Percentiles rank a stretch among this genome's conserved stretches.
Evolutionary conservation across 2,329 filamentous ascomycete genomes (phyloP).

Genomic region (Exutisphaerella laricina): DNA sequence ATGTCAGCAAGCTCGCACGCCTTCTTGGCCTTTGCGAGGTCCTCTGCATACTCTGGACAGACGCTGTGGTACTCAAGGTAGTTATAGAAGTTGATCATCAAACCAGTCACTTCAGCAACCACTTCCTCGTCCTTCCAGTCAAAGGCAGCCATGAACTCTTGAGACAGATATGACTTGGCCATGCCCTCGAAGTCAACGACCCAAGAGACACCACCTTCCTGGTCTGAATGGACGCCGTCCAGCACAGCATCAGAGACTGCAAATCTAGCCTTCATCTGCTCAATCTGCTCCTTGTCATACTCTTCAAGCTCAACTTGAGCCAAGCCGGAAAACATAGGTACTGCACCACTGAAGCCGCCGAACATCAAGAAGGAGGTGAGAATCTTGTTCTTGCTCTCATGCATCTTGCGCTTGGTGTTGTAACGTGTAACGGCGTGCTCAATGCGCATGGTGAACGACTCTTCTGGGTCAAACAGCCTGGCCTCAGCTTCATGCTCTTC

Average conservation of each 20-base stretch:
- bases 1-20: constrained; percentile 61
- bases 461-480: constrained; percentile 58
- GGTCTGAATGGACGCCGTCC: constrained; percentile 42
- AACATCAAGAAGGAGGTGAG: constrained; percentile 78
- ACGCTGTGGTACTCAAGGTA: constrained; percentile 82
- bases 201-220: constrained; percentile 49
- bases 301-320: constrained; percentile 24
- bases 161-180: constrained; percentile 64
- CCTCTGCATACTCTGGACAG: constrained; percentile 69
- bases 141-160: constrained; percentile 38
- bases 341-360: constrained; percentile 66
- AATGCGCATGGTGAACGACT: constrained; percentile 59
- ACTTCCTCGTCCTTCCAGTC: constrained; percentile 49
- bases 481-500: constrained; percentile 61
- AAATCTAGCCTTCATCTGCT: constrained; percentile 47
- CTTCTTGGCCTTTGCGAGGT: constrained; percentile 60
- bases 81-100: constrained; percentile 80
- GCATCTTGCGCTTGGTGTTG: constrained; percentile 68
- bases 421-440: constrained; percentile 81
- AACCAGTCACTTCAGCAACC: constrained; percentile 56
- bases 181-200: constrained; percentile 75
- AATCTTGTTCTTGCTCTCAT: constrained; percentile 54
- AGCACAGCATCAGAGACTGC: constrained; percentile 44
- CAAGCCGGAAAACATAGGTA: constrained; percentile 54
- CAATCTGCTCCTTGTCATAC: constrained; percentile 51